These are phyloP conservation scores for Phytophthora aleatoria DNA, from an alignment of 352 stramenopile genomes.

Conservation along the genomic window DNA sequence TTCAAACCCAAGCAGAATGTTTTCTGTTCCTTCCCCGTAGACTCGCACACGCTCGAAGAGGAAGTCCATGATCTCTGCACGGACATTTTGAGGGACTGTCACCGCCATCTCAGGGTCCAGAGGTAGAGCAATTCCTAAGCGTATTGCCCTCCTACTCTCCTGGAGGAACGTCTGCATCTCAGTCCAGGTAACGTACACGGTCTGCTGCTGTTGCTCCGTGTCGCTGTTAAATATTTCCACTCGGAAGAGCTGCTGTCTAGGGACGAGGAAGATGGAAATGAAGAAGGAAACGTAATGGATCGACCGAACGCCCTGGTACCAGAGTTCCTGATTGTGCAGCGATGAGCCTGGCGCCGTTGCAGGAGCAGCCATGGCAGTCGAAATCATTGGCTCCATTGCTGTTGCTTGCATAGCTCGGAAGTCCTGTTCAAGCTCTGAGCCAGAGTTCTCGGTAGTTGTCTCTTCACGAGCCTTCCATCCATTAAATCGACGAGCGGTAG, in stretches of 20 bases:
- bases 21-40: slow-evolving; percentile 52
- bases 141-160: slow-evolving; percentile 47
- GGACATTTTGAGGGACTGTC: slow-evolving; percentile 22
- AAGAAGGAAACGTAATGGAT: slow-evolving; percentile 74
- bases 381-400: slow-evolving; percentile 13
- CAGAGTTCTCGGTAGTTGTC: slow-evolving; percentile 36
- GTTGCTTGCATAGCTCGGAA: slow-evolving; percentile 43
- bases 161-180: slow-evolving; percentile 65
- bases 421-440: slow-evolving; percentile 52
- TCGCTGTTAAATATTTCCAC: slow-evolving; percentile 85
- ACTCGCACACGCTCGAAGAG: slow-evolving; percentile 69
- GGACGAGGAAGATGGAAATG: slow-evolving; percentile 70
- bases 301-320: slow-evolving; percentile 71
- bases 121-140: slow-evolving; percentile 25
- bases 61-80: slow-evolving; percentile 54
- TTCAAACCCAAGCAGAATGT: slow-evolving; percentile 69
- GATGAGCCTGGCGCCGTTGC: slow-evolving; percentile 28
- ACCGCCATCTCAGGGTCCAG: slow-evolving; percentile 24
- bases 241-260: slow-evolving; percentile 66
- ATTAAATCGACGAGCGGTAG: slow-evolving; percentile 33
- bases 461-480: slow-evolving; percentile 37
- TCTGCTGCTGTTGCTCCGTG: slow-evolving; percentile 76
- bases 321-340: slow-evolving; percentile 58
- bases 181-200: slow-evolving; percentile 66
- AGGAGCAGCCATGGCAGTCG: slow-evolving; percentile 11